Conservation (phyloP, 352 stramenopile species). For the Saprolegnia diclina region DNA sequence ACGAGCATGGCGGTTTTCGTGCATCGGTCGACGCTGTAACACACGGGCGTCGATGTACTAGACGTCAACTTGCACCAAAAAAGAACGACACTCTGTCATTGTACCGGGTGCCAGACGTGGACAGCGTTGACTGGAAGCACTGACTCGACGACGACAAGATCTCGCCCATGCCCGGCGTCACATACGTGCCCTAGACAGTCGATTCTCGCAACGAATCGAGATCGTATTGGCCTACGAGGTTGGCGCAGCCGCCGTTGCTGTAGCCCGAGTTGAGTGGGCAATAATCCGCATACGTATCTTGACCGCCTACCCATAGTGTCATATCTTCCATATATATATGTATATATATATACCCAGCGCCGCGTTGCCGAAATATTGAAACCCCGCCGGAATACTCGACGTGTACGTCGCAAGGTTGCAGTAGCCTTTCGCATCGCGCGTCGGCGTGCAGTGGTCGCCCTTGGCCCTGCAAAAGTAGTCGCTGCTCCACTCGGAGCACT, state of each 20-base stretch:
- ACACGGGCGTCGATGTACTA: slow-evolving; percentile 28
- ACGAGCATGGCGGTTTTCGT: slow-evolving; percentile 38
- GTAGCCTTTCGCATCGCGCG: slow-evolving; percentile 50
- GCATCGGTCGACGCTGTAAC: slow-evolving; percentile 56
- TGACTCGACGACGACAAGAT: slow-evolving; percentile 44
- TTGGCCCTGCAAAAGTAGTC: slow-evolving; percentile 56
- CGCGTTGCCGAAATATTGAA: slow-evolving; percentile 74
- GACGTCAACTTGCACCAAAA: background rate
- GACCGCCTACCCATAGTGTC: slow-evolving; percentile 28
- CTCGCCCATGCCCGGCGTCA: slow-evolving; percentile 48
- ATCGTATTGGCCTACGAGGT: slow-evolving; percentile 11
- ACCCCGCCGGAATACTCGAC: slow-evolving; percentile 61
- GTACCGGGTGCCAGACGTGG: slow-evolving; percentile 34
- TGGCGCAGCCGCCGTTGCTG: slow-evolving; percentile 70
- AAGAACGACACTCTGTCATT: slow-evolving; percentile 13
- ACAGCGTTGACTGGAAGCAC: slow-evolving; percentile 69
- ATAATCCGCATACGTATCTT: slow-evolving; percentile 67
- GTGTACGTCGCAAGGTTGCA: slow-evolving; percentile 65
- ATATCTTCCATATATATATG: too few relatives aligned
- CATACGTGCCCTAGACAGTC: slow-evolving; percentile 37
- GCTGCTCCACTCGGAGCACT: slow-evolving; percentile 62
- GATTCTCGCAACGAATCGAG: slow-evolving; percentile 28
- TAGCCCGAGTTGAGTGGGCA: slow-evolving; percentile 74
- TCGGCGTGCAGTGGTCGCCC: slow-evolving; percentile 31
- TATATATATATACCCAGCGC: slow-evolving; percentile 32